Base-by-base conservation (phyloP, 129 eudicot genomes). In the Flaveria robusta region DNA sequence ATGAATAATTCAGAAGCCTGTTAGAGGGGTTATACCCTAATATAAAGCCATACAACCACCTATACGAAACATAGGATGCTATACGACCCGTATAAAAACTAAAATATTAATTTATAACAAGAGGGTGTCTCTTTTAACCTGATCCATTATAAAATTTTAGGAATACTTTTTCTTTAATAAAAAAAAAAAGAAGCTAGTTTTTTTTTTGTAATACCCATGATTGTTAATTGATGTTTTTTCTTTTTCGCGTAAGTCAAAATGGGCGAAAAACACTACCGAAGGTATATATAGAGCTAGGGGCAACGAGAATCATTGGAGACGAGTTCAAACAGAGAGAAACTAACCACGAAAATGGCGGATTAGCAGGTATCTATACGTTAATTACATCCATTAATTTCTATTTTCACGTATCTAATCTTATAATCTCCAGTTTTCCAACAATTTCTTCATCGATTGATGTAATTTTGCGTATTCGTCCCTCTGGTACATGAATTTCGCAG, bases 341-440 rank as follows among this genome's bases (percentile, higher is more conserved):
- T 39, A 39, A 71, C 51, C 23, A 71, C 83, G 73, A 72, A 79
- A 71, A 79, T 79, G 56, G 74, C 68, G 83, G 66, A 79, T 79
- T 64, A 50, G 9, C 72, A 64, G 55, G 66, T 79, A 27, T 27
- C 16, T 29, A n/a, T 75, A 7, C 71, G 23, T 46, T 29, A 37
- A 77, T 68, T 18, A n/a, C 81, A 77, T 72, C 74, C 78, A 16
- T 60, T 62, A 13, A 71, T 62, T 71, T 71, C 69, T 26, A 68
- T 55, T 26, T 56, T 58, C 47, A 69, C 27, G 26, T 34, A 29
- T 56, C 16, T 46, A 20, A 27, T 37, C n/a, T 55, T 12, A 58
- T 34, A 55, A 41, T 27, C 78, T 41, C 50, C 3, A 9, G 14
- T 72, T 63, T 23, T 65, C 42, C 8, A 63, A 72, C 31, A 50